phyloP scores from a whole-genome alignment of 164 flowering plant species.

The Chimonanthus praecox region DNA sequence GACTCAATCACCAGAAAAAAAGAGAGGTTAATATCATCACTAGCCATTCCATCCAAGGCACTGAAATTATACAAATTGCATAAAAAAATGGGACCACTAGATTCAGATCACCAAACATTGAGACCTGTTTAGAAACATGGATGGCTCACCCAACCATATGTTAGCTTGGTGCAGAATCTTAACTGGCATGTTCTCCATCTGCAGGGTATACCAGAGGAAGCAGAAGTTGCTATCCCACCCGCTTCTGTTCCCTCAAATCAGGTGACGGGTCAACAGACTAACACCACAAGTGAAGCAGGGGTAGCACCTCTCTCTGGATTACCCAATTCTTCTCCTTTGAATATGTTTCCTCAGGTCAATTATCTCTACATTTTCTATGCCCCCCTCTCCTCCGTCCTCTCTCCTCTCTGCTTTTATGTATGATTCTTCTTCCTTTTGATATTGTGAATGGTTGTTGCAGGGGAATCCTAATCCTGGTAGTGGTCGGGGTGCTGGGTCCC shows the following conservation, averaged over 20 bases:
- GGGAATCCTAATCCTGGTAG: constrained; percentile 46
- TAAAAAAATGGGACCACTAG: no score
- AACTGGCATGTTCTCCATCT: constrained; percentile 10
- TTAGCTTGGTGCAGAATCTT: no score
- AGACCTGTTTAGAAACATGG: no score
- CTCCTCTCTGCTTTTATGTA: neutral
- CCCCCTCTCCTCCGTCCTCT: neutral
- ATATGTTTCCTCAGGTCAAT: constrained; percentile 92
- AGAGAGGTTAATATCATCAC: no score
- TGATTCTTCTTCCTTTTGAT: neutral
- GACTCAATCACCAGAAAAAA: no score
- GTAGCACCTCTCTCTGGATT: constrained; percentile 56
- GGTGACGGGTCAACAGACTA: constrained; percentile 23
- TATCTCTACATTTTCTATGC: neutral
- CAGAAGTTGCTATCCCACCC: constrained; percentile 71
- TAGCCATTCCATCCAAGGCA: no score
- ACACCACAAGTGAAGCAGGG: constrained; percentile 28
- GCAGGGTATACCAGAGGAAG: constrained; percentile 87
- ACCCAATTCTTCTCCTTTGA: constrained; percentile 84
- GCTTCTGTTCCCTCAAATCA: constrained; percentile 36
- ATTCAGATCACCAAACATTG: no score
- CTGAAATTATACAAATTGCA: no score
- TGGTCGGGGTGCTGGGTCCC: constrained; percentile 67
- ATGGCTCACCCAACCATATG: no score
- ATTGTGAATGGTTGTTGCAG: constrained; percentile 23